Evolutionary conservation across 768 basidiomycete genomes (phyloP).

Genomic region (Phlebiopsis flavidoalba): DNA sequence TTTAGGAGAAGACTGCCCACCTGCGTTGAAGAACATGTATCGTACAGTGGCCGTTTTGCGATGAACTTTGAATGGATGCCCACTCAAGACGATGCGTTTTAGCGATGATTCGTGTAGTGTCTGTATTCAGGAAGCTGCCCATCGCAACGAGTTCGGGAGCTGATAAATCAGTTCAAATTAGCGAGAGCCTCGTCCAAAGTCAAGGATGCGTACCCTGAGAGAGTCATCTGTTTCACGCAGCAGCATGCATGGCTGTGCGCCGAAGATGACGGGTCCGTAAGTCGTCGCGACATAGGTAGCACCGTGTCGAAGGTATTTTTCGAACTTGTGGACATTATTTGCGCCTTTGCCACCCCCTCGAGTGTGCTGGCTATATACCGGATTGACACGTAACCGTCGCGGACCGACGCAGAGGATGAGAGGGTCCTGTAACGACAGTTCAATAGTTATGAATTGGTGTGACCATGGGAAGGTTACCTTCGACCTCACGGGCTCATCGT

Average conservation of each 20-base stretch:
- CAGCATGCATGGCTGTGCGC: slow-evolving; percentile 75
- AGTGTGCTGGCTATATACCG: slow-evolving; percentile 89
- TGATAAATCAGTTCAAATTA: slow-evolving; percentile 20
- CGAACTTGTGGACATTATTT: slow-evolving; percentile 98
- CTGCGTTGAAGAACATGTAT: slow-evolving; percentile 96
- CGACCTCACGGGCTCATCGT: slow-evolving; percentile 79
- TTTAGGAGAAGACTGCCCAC: slow-evolving; percentile 27
- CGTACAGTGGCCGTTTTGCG: slow-evolving; percentile 95
- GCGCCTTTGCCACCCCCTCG: slow-evolving; percentile 85
- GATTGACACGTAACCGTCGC: slow-evolving; percentile 77
- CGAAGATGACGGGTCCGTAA: slow-evolving; percentile 87
- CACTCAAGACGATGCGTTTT: slow-evolving; percentile 95
- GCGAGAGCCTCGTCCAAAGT: neutral
- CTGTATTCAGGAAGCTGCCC: slow-evolving; percentile 83
- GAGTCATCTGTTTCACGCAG: slow-evolving; percentile 64
- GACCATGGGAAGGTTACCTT: slow-evolving; percentile 48
- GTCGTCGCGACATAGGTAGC: slow-evolving; percentile 77
- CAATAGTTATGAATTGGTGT: neutral
- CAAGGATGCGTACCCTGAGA: slow-evolving; percentile 46
- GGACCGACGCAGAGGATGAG: slow-evolving; percentile 87
- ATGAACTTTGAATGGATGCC: slow-evolving; percentile 96
- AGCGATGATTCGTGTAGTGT: slow-evolving; percentile 86
- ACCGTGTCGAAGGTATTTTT: slow-evolving; percentile 84
- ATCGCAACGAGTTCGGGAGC: slow-evolving; percentile 83
- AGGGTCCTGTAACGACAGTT: slow-evolving; percentile 54